Conservation (phyloP, 1,284 basidiomycete genomes). For the Malassezia pachydermatis region DNA sequence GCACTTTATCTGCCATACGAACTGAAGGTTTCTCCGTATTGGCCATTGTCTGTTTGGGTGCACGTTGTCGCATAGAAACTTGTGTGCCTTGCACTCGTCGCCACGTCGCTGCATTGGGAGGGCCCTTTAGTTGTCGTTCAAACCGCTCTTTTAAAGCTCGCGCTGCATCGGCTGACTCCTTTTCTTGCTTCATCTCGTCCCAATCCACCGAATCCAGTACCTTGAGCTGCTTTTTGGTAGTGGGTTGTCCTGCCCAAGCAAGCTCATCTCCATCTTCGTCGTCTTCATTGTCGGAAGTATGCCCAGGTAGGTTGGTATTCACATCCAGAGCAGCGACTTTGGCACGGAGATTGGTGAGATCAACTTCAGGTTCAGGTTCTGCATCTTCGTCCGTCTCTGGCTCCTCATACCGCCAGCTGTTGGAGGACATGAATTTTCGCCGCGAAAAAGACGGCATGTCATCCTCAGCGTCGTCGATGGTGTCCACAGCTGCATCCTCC, state of each 20-base stretch:
- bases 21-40: neutral
- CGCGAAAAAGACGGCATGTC: neutral
- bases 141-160: constrained; percentile 10
- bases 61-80: neutral
- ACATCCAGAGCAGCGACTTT: constrained; percentile 29
- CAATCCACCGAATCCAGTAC: constrained; percentile 16
- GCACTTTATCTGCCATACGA: neutral
- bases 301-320: constrained; percentile 20
- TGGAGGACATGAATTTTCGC: neutral
- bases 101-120: neutral
- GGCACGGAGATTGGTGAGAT: constrained; percentile 30
- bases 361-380: constrained; percentile 42
- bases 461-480: neutral
- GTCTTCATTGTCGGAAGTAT: constrained; percentile 17
- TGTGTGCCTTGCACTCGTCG: neutral
- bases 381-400: constrained; percentile 19
- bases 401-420: constrained; percentile 15
- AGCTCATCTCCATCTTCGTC: constrained; percentile 7
- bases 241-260: neutral
- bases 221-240: neutral
- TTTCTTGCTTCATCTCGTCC: constrained; percentile 26
- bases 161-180: constrained; percentile 34
- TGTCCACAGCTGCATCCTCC: neutral
- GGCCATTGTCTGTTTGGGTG: neutral
- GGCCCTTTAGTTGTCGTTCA: neutral